Evolutionary conservation across 2,329 filamentous ascomycete genomes (phyloP).

Genomic region (Pseudogymnoascus sp.): DNA sequence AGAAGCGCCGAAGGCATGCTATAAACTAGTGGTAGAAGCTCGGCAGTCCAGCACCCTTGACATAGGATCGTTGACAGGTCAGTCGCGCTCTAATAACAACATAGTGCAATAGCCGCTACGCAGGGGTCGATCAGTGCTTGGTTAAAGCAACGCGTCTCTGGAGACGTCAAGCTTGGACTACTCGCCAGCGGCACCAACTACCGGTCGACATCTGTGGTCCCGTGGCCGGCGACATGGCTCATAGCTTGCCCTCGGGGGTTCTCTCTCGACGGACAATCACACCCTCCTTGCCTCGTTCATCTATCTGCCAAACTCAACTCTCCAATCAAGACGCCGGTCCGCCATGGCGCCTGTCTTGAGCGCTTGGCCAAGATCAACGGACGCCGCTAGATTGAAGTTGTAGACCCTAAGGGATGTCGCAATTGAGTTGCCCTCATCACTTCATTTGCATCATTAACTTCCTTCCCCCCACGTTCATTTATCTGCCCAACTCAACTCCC

Average conservation of each 20-base stretch:
- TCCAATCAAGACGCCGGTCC: neutral
- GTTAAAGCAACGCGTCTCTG: neutral
- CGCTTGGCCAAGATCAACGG: neutral
- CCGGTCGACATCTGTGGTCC: neutral
- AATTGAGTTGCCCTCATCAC: neutral
- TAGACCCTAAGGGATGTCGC: neutral
- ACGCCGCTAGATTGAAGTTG: neutral
- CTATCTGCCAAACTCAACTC: neutral
- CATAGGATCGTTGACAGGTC: neutral
- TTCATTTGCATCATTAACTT: neutral
- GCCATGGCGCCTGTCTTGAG: neutral
- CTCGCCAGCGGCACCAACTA: neutral
- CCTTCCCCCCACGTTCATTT: too few species aligned
- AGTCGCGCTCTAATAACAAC: neutral
- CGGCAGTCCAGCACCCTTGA: neutral
- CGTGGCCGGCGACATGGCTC: neutral
- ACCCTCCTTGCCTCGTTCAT: neutral
- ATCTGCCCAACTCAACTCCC: neutral
- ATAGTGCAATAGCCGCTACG: slow-evolving; percentile 6
- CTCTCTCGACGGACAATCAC: neutral
- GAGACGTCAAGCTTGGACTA: neutral
- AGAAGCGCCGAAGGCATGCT: neutral
- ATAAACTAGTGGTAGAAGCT: neutral
- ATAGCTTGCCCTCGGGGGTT: neutral
- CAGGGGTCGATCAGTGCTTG: slow-evolving; percentile 1